Base-by-base conservation (phyloP, 2,329 filamentous ascomycete species). In the Pseudocercospora musae region DNA sequence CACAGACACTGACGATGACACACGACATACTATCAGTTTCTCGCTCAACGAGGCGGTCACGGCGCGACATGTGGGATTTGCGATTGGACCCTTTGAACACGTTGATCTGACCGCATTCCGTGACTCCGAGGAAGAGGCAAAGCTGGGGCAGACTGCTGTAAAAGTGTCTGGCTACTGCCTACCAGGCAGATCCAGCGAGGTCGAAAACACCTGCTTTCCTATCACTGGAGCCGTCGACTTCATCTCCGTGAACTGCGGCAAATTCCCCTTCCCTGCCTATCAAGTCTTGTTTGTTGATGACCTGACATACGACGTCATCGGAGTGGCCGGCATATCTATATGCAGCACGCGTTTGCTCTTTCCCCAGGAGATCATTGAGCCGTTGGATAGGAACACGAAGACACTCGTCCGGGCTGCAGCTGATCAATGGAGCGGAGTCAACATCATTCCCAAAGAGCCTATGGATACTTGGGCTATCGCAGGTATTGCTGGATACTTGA, bases 201-300 rank as follows among this genome's bases (percentile, higher is more conserved):
- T 97, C 21, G 86, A 88, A 64, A 94, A 96, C 72, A 95, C 92
- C 5, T 95, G 92, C 69, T 88, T 90, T 69, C 90, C 94, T 10
- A 84, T 97, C 68, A 90, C 93, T n/a, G 69, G 86, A 73, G 92
- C 92, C 1, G 88, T 96, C n/a, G 95, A 99, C 74, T 91, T 90
- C 75, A 92, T 98, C 72, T 91, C 91, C 3, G 86, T 94, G 66
- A 90, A 88, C 3, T 98, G 94, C 74, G 92, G 92, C 25, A 89
- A 90, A 21, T 99, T 96, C 74, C 93, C 95, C 0, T 98, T 95
- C 74, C 86, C 90, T 27, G 92, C 90, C 72, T 98, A 96, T 81
- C 96, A 96, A 72, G 79, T 98, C 59, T 93, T 91, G 69, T 99
- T 99, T 70, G 88, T 99, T 18, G 95, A 99, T 70, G 95, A 99